Percentiles rank a stretch among this genome's conserved stretches.
phyloP scores from a whole-genome alignment of 768 basidiomycete genomes.

The Rhizopogon vulgaris region DNA sequence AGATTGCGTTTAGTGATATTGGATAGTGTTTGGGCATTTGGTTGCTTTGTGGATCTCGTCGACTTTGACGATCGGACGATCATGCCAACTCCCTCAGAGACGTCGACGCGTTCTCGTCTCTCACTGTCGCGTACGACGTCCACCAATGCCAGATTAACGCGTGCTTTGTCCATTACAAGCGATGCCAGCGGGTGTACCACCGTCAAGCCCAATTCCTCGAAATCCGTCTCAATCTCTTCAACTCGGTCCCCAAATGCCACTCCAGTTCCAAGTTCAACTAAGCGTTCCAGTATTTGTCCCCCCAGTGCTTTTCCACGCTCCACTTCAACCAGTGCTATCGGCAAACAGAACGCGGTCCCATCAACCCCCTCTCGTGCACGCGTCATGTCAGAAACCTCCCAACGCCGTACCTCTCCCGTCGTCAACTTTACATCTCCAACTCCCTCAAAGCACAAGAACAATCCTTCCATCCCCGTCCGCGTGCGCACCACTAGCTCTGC shows the following conservation, averaged over 20 bases:
- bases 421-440: conserved; percentile 36
- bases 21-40: no score
- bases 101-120: conserved; percentile 38
- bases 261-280: conserved; percentile 34
- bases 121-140: conserved; percentile 38
- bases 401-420: conserved; percentile 24
- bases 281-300: conserved; percentile 29
- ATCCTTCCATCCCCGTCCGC: neutral
- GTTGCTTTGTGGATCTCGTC: no score
- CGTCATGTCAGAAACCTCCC: conserved; percentile 37
- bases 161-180: conserved; percentile 47
- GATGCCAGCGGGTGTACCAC: conserved; percentile 45
- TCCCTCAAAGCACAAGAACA: conserved; percentile 25
- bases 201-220: conserved; percentile 29
- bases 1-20: no score
- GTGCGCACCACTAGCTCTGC: neutral
- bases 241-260: conserved; percentile 47
- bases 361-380: conserved; percentile 35
- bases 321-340: conserved; percentile 10
- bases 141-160: conserved; percentile 34
- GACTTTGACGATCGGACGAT: no score
- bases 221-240: conserved; percentile 19
- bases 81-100: conserved; percentile 42
- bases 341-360: conserved; percentile 13
- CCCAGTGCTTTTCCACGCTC: conserved; percentile 21